A percentile compares a stretch with the other conserved stretches of the same genome.
These are phyloP conservation scores for Diaporthe destruens DNA, from an alignment of 2,329 filamentous ascomycete genomes.

Conservation along the genomic window DNA sequence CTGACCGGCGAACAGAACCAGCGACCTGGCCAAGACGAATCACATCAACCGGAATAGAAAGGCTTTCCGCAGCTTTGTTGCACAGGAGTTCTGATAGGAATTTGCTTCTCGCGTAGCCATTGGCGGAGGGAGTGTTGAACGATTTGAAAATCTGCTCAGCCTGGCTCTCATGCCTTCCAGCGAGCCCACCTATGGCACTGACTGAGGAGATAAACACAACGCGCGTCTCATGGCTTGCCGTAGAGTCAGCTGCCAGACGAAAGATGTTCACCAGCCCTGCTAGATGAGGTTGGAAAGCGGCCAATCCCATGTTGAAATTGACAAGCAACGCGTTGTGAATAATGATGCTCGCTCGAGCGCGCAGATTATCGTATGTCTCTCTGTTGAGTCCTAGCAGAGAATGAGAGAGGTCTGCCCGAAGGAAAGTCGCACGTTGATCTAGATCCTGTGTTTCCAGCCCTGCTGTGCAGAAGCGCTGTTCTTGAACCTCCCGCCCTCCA, in stretches of 20 bases:
- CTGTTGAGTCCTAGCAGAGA: background rate
- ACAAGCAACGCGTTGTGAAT: conserved; percentile 5
- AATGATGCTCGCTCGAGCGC: background rate
- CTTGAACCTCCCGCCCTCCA: conserved; percentile 11
- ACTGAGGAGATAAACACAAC: background rate
- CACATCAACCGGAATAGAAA: background rate
- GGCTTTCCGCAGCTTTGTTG: background rate
- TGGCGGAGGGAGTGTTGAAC: background rate
- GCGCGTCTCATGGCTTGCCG: background rate
- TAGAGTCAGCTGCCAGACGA: background rate
- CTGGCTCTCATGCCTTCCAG: background rate
- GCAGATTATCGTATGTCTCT: background rate
- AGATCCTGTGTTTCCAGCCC: background rate
- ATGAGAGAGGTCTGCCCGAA: background rate
- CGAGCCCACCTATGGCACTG: background rate
- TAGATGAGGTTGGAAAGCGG: background rate
- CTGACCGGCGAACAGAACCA: background rate
- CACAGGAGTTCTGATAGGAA: background rate
- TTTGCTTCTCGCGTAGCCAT: background rate
- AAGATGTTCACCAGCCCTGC: background rate
- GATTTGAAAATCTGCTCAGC: background rate
- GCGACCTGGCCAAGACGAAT: background rate
- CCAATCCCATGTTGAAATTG: conserved; percentile 1
- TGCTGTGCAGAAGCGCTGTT: background rate
- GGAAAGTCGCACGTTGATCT: conserved; percentile 41